Base-by-base conservation (phyloP, 2,329 filamentous ascomycete species). In the Coniochaeta sp. region DNA sequence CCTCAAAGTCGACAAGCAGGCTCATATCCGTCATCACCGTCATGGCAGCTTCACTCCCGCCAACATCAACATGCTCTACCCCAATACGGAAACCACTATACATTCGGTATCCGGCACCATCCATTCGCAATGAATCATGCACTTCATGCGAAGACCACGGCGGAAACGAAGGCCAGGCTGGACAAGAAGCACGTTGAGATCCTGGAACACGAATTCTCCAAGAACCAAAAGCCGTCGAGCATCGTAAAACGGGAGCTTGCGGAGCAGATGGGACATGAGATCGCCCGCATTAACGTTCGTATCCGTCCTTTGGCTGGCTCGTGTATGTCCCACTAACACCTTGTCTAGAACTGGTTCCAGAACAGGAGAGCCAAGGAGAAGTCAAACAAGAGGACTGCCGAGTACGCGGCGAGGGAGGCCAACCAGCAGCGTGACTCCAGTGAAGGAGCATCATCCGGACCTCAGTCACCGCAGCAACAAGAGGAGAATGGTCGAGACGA, bases 341-440 rank as follows among this genome's bases (percentile, higher is more conserved):
- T n/a, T 57, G 38, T 58, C 26, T 58, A 88, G 85, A 88, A 88
- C 68, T 88, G 85, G 85, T 88, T 88, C 67, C 85, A 88, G 66
- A 88, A 88, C 68, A 77, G 85, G 62, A 79, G 85, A 58, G 85
- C 85, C 59, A 83, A 85, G 71, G 83, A 83, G 64, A 86, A 86
- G 79, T 85, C 87, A 68, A 82, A 86, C 69, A 81, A 79, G 67
- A 85, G 85, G 64, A 75, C 79, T 52, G 75, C 78, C 60, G 79
- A 79, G 59, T 77, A 79, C 62, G 78, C 82, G 64, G 77, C 77
- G 24, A 73, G 73, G 24, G 74, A 76, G 59, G 71, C 26, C 3
- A 57, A 22, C 31, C 28, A 24, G 28, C 54, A 36, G 26, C 54
- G 54, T 4, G 54, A 57, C 47, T 52, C 47, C 26, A 52, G 47